A percentile compares a stretch with the other conserved stretches of the same genome.
These are phyloP conservation scores for Phaffomyces thermotolerans DNA, from an alignment of 805 yeast genomes.

Conservation along the genomic window DNA sequence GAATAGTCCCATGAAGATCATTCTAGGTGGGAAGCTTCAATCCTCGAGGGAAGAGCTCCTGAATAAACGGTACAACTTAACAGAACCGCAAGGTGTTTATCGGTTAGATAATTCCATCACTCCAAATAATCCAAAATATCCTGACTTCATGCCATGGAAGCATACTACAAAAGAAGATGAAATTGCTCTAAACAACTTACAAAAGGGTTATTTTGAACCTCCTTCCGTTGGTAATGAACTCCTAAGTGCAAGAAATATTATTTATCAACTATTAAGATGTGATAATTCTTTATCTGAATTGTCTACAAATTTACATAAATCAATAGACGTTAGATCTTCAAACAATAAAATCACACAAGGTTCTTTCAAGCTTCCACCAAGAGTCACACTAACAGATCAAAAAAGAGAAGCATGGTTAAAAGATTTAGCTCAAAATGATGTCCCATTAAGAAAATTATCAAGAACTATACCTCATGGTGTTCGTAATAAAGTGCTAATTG, in stretches of 20 bases:
- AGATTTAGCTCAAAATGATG: conserved; percentile 61
- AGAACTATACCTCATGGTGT: conserved; percentile 89
- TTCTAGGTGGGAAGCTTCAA: conserved; percentile 1
- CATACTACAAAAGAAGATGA: conserved; percentile 50
- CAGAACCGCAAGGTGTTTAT: conserved; percentile 27
- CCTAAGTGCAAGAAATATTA: conserved; percentile 57
- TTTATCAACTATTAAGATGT: conserved; percentile 26
- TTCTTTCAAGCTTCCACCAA: conserved; percentile 72
- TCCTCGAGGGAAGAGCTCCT: conserved; percentile 22
- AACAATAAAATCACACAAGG: conserved; percentile 40
- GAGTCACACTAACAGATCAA: conserved; percentile 85
- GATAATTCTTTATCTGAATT: conserved; percentile 39
- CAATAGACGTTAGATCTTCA: conserved; percentile 40
- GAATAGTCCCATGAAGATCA: background rate
- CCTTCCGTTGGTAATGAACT: conserved; percentile 61
- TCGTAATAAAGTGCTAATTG: conserved; percentile 63
- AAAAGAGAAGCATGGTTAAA: conserved; percentile 80
- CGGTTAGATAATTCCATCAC: conserved; percentile 22
- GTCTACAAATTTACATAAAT: conserved; percentile 37
- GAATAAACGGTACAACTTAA: conserved; percentile 25
- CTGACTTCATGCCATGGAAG: conserved; percentile 70
- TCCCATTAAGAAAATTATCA: conserved; percentile 62
- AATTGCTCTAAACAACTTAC: conserved; percentile 47
- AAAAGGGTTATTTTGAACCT: conserved; percentile 63
- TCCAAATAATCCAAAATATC: conserved; percentile 33